Base-by-base conservation (phyloP, 2,329 filamentous ascomycete genomes). In the Penicillium fuscoglaucum region DNA sequence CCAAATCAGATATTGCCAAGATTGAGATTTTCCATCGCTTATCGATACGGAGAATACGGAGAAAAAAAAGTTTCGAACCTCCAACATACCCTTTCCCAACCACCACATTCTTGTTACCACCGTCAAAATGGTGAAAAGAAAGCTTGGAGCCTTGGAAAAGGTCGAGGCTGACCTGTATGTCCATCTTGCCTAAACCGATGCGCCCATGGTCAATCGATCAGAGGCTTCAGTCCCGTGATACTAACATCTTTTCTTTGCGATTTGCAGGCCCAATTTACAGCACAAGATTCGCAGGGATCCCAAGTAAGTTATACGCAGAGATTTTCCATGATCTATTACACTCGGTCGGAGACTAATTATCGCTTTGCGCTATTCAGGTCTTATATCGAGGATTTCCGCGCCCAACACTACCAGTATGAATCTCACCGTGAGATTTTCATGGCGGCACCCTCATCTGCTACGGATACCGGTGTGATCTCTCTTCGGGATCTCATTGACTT, bases 401-500 rank as follows among this genome's bases (percentile, higher is more conserved):
- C 89, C 70, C 91, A 97, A 76, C 96, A 91, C 82, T 86, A 89
- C 72, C 93, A 96, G 75, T 98, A 97, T 83, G 88, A 93, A 74
- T 89, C 90, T 26, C 90, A 96, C 73, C 87, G 90, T 60, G 91
- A 96, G 71, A 91, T 98, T 67, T 97, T 98, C 78, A 83, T 96
- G 69, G 85, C 89, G 43, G 90, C 91, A 48, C 95, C 95, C 6
- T 82, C 87, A 15, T 89, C 89, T 10, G 88, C 90, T 52, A 90
- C 90, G 55, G 85, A 89, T 68, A 88, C 88, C 46, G 90, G 91
- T 47, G 82, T 93, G 58, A 87, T 95, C 55, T 91, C 91, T 13
- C 89, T 99, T 68, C 88, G 90, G 69, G 93, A 98, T 70, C 84
- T 96, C 66, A 90, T 99, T 68, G 93, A 98, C 71, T 90, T 99